A percentile compares a stretch with the other conserved stretches of the same genome.
Evolutionary conservation across 2,329 filamentous ascomycete genomes (phyloP).

Genomic region (Trichoderma gracile): DNA sequence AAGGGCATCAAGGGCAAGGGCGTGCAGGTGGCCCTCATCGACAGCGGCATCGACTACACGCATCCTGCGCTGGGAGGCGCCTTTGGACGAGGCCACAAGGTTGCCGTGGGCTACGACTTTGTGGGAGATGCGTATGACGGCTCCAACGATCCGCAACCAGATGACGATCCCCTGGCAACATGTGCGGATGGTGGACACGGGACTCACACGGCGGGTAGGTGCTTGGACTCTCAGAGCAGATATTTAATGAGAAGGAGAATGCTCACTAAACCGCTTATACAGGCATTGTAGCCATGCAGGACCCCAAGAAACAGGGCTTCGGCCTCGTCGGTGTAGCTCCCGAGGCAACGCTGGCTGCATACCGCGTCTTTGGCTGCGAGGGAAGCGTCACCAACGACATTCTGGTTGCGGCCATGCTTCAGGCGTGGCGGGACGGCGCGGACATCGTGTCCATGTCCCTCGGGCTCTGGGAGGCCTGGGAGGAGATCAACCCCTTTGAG

Average conservation of each 20-base stretch:
- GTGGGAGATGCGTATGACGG: slow-evolving; percentile 32
- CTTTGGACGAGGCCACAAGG: slow-evolving; percentile 53
- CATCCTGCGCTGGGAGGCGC: slow-evolving; percentile 61
- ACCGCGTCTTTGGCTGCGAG: slow-evolving; percentile 53
- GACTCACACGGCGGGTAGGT: slow-evolving; percentile 28
- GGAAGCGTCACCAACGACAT: slow-evolving; percentile 51
- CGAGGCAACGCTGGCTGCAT: slow-evolving; percentile 53
- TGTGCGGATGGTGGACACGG: slow-evolving; percentile 29
- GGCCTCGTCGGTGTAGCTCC: slow-evolving; percentile 55
- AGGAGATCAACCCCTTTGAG: slow-evolving; percentile 45
- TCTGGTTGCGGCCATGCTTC: slow-evolving; percentile 55
- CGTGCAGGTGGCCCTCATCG: slow-evolving; percentile 26
- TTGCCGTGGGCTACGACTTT: slow-evolving; percentile 32
- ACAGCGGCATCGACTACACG: slow-evolving; percentile 52
- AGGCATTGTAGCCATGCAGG: slow-evolving; percentile 39
- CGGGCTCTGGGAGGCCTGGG: slow-evolving; percentile 29
- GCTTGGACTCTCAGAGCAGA: background rate
- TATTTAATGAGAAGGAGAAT: background rate
- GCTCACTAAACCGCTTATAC: too few species aligned
- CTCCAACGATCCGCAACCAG: slow-evolving; percentile 27
- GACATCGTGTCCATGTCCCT: slow-evolving; percentile 35
- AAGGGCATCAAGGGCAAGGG: slow-evolving; percentile 28
- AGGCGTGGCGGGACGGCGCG: slow-evolving; percentile 53
- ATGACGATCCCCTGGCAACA: slow-evolving; percentile 30
- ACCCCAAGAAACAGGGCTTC: slow-evolving; percentile 35